Conservation (phyloP, 768 basidiomycete genomes). For the Russula vinacea region DNA sequence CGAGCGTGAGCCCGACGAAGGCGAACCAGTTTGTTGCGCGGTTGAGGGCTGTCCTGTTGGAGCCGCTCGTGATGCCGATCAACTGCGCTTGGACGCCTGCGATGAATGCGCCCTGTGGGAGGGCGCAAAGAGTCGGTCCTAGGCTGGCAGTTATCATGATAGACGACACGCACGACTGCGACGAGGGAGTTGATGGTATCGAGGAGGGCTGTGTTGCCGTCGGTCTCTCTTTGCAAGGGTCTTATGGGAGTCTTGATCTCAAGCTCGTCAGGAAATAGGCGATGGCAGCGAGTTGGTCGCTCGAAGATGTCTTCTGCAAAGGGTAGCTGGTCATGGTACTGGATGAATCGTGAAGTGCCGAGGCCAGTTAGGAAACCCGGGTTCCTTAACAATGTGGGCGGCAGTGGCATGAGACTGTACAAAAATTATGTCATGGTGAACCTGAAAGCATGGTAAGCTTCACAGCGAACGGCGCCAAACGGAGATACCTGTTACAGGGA, state of each 20-base stretch:
- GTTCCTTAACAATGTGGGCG: not conserved
- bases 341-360: not conserved
- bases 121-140: not conserved
- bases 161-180: conserved; percentile 13
- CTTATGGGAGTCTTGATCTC: conserved; percentile 14
- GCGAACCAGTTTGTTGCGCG: conserved; percentile 24
- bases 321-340: conserved; percentile 4
- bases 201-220: conserved; percentile 22
- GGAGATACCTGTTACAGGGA: not conserved
- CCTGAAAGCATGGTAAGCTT: not conserved
- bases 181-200: conserved; percentile 27
- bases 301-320: not conserved
- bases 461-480: not conserved
- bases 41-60: not conserved
- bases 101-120: conserved; percentile 26
- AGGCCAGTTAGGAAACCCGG: not conserved
- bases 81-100: conserved; percentile 29
- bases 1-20: conserved; percentile 29
- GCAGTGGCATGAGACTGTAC: not conserved
- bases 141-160: not conserved
- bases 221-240: conserved; percentile 11
- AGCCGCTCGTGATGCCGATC: not conserved
- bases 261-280: conserved; percentile 12
- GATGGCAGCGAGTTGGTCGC: conserved; percentile 16
- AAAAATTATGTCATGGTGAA: not conserved